Evolutionary conservation across 1,139 yeast species (phyloP).

Genomic region (Spencermartinsiella ligniputridi): DNA sequence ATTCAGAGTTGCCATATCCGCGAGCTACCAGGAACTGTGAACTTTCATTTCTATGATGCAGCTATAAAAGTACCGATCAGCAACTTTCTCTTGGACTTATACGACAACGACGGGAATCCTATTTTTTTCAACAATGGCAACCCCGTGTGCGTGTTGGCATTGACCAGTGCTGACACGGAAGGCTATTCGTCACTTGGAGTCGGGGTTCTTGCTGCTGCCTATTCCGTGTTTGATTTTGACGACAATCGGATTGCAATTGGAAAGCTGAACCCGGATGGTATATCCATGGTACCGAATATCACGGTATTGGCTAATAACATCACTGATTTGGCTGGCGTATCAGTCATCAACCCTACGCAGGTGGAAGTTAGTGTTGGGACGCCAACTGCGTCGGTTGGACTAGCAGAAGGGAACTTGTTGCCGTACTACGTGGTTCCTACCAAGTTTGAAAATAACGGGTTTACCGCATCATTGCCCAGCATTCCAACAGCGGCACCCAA

Average conservation of each 20-base stretch:
- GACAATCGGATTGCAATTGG: constrained; percentile 57
- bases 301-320: constrained; percentile 13
- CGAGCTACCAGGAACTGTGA: constrained; percentile 49
- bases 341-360: constrained; percentile 3
- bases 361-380: not conserved
- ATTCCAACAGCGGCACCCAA: not conserved
- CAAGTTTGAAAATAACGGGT: not conserved
- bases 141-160: constrained; percentile 55
- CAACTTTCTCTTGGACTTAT: constrained; percentile 45
- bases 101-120: constrained; percentile 27
- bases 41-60: constrained; percentile 47
- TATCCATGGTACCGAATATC: constrained; percentile 3
- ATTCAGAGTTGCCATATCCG: constrained; percentile 57
- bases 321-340: constrained; percentile 12
- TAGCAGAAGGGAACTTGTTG: constrained; percentile 1
- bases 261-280: constrained; percentile 1
- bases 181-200: constrained; percentile 63
- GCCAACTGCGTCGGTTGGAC: not conserved
- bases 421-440: not conserved
- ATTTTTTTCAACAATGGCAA: constrained; percentile 47
- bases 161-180: constrained; percentile 46
- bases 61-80: constrained; percentile 50
- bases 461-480: constrained; percentile 8
- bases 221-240: constrained; percentile 65
- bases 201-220: constrained; percentile 52